Percentiles rank a stretch among this genome's conserved stretches.
Conservation (phyloP, 2,329 filamentous ascomycete genomes). For the Colletotrichum scovillei region DNA sequence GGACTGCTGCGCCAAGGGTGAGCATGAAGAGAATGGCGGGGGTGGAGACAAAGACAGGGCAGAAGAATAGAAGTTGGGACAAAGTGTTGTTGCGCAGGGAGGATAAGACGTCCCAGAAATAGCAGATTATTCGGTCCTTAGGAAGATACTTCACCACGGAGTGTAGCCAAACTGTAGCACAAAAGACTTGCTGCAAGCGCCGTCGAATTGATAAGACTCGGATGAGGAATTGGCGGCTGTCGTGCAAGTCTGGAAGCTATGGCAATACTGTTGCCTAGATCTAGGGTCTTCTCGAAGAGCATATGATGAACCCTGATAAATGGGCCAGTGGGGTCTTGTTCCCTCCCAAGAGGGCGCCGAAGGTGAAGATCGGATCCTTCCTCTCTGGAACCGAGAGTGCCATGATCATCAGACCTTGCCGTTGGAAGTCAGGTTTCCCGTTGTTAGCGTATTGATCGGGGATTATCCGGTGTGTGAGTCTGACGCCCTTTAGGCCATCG, state of each 20-base stretch:
- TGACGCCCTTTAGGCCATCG: slow-evolving; percentile 1
- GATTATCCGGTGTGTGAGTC: slow-evolving; percentile 23
- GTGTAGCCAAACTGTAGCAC: not conserved
- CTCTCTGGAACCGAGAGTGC: not conserved
- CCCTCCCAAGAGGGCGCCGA: not conserved
- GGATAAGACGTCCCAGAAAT: not conserved
- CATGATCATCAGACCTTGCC: not conserved
- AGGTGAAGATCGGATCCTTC: slow-evolving; percentile 15
- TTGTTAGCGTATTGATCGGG: slow-evolving; percentile 1
- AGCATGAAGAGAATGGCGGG: slow-evolving; percentile 10
- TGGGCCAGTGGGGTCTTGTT: not conserved
- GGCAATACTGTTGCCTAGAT: not conserved
- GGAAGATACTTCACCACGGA: no score
- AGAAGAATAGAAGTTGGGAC: not conserved
- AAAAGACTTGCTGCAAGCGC: not conserved
- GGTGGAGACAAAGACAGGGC: slow-evolving; percentile 27
- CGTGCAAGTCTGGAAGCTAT: not conserved
- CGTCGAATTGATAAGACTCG: not conserved
- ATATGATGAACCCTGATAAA: not conserved
- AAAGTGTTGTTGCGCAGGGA: not conserved
- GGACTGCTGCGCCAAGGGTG: not conserved
- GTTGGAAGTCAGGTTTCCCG: slow-evolving; percentile 26
- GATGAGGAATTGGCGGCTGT: not conserved
- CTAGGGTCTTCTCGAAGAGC: not conserved
- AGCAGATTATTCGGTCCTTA: not conserved